These are phyloP conservation scores for Xerocomus spinulosus DNA, from an alignment of 768 basidiomycete species.

Conservation along the genomic window DNA sequence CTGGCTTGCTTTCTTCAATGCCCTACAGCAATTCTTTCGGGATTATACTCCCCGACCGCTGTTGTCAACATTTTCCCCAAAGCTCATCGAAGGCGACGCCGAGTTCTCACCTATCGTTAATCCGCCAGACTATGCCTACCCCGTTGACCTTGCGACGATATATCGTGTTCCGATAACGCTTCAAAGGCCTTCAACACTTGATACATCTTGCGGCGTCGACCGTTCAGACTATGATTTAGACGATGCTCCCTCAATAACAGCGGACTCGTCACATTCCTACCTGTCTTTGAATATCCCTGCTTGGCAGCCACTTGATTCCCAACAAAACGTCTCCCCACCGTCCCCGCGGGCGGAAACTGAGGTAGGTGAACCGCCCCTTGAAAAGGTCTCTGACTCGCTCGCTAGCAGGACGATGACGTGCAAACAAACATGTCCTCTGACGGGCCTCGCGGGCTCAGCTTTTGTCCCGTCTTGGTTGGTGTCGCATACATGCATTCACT, in stretches of 20 bases:
- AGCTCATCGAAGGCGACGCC: slow-evolving; percentile 4
- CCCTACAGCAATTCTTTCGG: slow-evolving; percentile 9
- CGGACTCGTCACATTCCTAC: background rate
- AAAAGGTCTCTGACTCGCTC: background rate
- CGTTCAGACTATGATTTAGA: background rate
- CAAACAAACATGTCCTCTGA: slow-evolving; percentile 3
- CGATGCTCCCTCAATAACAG: background rate
- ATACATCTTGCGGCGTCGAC: slow-evolving; percentile 6
- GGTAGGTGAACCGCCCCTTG: slow-evolving; percentile 1
- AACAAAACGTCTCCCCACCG: background rate
- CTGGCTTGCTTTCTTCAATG: slow-evolving; percentile 12
- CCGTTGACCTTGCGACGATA: background rate
- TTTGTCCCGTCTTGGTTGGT: slow-evolving; percentile 15
- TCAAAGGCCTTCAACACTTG: background rate
- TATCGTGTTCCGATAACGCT: slow-evolving; percentile 5
- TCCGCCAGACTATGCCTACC: background rate
- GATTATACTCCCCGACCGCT: slow-evolving; percentile 5
- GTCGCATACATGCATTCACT: slow-evolving; percentile 14
- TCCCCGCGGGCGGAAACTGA: background rate
- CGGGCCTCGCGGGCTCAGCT: slow-evolving; percentile 14
- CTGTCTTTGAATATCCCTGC: background rate
- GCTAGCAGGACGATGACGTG: background rate
- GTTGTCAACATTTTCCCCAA: slow-evolving; percentile 7
- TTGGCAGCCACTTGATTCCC: background rate
- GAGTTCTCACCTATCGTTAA: background rate